Evolutionary conservation across 2,329 filamentous ascomycete species (phyloP).

Genomic region (Paracoccidioides lutzii): DNA sequence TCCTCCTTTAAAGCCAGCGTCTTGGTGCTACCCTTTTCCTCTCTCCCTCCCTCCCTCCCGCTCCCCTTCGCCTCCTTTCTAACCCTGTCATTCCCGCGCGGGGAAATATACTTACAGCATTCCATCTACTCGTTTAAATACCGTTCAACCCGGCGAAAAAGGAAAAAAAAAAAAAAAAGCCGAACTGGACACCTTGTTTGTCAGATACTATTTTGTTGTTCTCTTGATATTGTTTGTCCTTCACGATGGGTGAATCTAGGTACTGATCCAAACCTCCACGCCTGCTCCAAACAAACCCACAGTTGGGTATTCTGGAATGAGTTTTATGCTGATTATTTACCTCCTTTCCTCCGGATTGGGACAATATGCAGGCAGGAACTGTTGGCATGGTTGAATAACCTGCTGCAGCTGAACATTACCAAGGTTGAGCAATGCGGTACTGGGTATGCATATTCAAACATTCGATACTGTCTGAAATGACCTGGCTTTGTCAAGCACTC

Average conservation of each 20-base stretch:
- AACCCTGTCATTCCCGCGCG: background rate
- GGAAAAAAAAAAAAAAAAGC: background rate
- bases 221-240: slow-evolving; percentile 6
- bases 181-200: background rate
- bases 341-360: slow-evolving; percentile 12
- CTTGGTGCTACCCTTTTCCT: background rate
- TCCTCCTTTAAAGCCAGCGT: no score
- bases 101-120: background rate
- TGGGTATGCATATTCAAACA: slow-evolving; percentile 48
- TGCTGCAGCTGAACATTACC: slow-evolving; percentile 93
- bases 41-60: background rate
- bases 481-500: no score
- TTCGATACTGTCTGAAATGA: no score
- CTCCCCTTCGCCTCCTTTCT: background rate
- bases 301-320: no score
- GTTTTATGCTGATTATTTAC: background rate
- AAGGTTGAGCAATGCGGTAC: slow-evolving; percentile 99
- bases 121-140: background rate
- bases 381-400: slow-evolving; percentile 90
- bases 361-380: slow-evolving; percentile 70
- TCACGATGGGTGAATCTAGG: slow-evolving; percentile 54
- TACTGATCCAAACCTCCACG: slow-evolving; percentile 17
- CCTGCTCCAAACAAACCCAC: no score
- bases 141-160: background rate
- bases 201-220: no score